Conservation (phyloP, 768 basidiomycete genomes). For the Leccinum uliginosum region DNA sequence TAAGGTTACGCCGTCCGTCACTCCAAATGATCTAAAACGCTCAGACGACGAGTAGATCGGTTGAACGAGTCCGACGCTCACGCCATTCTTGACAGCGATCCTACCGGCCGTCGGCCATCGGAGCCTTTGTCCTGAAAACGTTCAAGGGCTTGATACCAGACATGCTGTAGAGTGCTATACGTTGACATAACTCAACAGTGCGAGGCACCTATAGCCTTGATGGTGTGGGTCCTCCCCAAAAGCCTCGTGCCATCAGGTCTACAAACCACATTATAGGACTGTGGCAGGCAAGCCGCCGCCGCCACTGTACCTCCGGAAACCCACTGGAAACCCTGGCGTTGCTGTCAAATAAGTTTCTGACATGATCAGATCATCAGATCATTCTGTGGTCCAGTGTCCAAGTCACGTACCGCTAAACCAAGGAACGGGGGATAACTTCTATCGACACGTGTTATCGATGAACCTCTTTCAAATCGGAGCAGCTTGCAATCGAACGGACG, state of each 20-base stretch:
- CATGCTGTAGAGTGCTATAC: not conserved
- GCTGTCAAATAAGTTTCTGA: no score
- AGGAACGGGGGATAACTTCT: no score
- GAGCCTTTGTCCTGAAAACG: not conserved
- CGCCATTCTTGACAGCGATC: not conserved
- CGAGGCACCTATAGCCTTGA: not conserved
- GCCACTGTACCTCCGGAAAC: no score
- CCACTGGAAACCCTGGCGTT: no score
- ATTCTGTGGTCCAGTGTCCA: no score
- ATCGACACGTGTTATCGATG: no score
- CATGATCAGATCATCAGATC: not conserved
- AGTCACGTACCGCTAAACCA: no score
- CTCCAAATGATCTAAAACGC: not conserved
- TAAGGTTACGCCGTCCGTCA: not conserved
- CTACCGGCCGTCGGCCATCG: not conserved
- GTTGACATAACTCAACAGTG: not conserved
- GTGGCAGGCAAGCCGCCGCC: not conserved
- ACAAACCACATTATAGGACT: not conserved
- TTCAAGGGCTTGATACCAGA: not conserved
- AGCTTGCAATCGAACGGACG: no score
- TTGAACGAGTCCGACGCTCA: no score
- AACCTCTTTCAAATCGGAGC: no score
- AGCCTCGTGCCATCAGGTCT: not conserved
- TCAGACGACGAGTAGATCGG: not conserved
- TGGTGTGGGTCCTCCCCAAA: not conserved